Percentiles rank a stretch among this genome's conserved stretches.
These are phyloP conservation scores for Linum trigynum DNA, from an alignment of 345 rosid species.

Conservation along the genomic window DNA sequence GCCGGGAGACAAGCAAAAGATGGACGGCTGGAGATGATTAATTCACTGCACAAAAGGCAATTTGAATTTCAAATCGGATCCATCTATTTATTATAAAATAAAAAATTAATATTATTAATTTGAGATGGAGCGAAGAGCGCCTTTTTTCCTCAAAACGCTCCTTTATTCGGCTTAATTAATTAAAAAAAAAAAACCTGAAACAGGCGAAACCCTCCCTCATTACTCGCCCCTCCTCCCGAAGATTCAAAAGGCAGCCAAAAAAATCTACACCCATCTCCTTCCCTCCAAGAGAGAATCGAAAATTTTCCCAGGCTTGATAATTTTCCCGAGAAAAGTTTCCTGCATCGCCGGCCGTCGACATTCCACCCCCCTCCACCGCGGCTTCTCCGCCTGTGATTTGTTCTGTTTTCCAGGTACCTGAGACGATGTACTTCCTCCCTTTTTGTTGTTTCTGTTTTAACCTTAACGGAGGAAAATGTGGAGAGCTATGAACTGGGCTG, in stretches of 20 bases:
- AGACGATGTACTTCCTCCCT: neutral
- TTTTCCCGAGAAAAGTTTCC: too few relatives aligned
- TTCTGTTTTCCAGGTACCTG: too few relatives aligned
- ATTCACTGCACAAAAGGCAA: neutral
- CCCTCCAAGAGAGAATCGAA: neutral
- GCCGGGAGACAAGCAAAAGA: too few relatives aligned
- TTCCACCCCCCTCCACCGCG: too few relatives aligned
- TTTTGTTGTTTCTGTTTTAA: neutral
- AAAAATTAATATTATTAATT: too few relatives aligned
- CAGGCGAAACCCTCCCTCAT: neutral
- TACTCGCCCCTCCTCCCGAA: neutral
- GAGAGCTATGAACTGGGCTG: too few relatives aligned
- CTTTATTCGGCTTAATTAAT: neutral
- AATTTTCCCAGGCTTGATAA: too few relatives aligned
- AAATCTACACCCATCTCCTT: neutral
- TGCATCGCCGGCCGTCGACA: too few relatives aligned
- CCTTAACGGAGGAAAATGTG: neutral
- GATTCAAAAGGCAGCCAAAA: neutral
- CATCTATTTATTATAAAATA: neutral
- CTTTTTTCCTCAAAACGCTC: neutral
- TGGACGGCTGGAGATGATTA: too few relatives aligned
- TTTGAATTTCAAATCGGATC: neutral
- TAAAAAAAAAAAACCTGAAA: too few relatives aligned
- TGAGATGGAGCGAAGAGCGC: neutral
- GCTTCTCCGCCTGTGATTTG: neutral